Conservation (phyloP, 2,329 filamentous ascomycete species). For the Neoarthrinium moseri region DNA sequence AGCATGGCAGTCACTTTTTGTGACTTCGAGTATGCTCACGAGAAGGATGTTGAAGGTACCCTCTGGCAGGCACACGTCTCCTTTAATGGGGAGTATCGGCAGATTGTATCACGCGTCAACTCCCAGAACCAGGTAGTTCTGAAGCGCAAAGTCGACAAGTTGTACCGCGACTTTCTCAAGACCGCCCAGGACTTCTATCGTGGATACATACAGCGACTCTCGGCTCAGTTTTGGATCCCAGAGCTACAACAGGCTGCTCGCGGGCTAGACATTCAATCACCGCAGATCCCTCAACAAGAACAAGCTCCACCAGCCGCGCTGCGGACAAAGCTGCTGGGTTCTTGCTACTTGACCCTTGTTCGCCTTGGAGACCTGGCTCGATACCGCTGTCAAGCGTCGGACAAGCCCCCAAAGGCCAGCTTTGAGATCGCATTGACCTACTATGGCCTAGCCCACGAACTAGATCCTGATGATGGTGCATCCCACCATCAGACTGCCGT, state of each 20-base stretch:
- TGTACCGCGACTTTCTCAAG: conserved; percentile 83
- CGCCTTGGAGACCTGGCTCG: conserved; percentile 87
- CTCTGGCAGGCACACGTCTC: conserved; percentile 79
- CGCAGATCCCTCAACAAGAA: conserved; percentile 41
- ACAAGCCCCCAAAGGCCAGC: conserved; percentile 63
- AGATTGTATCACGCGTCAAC: conserved; percentile 58
- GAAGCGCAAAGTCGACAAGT: conserved; percentile 76
- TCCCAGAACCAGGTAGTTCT: conserved; percentile 54
- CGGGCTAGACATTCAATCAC: conserved; percentile 41
- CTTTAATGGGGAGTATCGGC: conserved; percentile 77
- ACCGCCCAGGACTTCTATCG: conserved; percentile 87
- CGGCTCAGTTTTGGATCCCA: conserved; percentile 55
- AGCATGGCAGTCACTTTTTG: conserved; percentile 72
- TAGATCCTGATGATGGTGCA: conserved; percentile 76
- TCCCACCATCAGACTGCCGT: conserved; percentile 91
- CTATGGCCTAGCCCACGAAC: conserved; percentile 76
- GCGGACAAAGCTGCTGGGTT: conserved; percentile 61
- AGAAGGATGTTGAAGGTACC: conserved; percentile 63
- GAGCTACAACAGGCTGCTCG: conserved; percentile 45
- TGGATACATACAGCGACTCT: conserved; percentile 76
- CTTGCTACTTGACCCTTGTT: conserved; percentile 80
- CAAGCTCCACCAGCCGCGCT: conserved; percentile 43
- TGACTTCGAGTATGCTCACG: conserved; percentile 66
- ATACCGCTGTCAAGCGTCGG: conserved; percentile 74
- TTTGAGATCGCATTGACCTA: conserved; percentile 81